phyloP scores from a whole-genome alignment of 2,329 filamentous ascomycete genomes.

The Calonectria honghensis region DNA sequence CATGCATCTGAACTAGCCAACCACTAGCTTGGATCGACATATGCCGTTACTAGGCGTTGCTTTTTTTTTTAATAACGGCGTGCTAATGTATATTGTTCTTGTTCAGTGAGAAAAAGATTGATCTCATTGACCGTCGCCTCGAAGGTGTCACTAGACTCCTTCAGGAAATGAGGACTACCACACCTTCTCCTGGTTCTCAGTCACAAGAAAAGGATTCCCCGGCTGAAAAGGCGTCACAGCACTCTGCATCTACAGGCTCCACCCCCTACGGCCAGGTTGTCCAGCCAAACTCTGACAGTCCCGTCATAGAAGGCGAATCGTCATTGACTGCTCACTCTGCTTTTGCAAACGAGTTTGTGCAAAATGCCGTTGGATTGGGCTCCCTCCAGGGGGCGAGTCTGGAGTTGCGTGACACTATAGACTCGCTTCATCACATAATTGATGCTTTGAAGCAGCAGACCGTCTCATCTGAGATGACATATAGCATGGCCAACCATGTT shows the following conservation, averaged over 20 bases:
- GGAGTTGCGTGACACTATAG: conserved; percentile 60
- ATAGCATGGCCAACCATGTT: conserved; percentile 47
- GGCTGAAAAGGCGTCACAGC: conserved; percentile 42
- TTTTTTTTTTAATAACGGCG: background rate
- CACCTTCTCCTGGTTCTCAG: conserved; percentile 41
- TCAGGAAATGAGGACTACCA: conserved; percentile 58
- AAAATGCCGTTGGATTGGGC: conserved; percentile 59
- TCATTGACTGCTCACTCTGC: conserved; percentile 67
- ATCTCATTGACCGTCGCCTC: conserved; percentile 61
- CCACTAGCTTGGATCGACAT: background rate
- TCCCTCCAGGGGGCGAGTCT: conserved; percentile 54
- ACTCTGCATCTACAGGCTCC: conserved; percentile 42
- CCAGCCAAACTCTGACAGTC: conserved; percentile 51
- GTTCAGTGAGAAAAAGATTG: conserved; percentile 62
- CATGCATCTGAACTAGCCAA: background rate
- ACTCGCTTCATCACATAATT: conserved; percentile 58
- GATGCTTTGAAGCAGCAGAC: conserved; percentile 53
- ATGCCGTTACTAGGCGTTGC: too few species aligned
- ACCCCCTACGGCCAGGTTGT: conserved; percentile 47
- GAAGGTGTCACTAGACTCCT: conserved; percentile 59
- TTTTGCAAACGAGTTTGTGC: conserved; percentile 67
- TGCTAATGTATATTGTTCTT: background rate
- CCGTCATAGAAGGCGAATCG: conserved; percentile 65
- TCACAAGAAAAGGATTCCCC: conserved; percentile 41
- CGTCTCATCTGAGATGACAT: conserved; percentile 50